phyloP scores from a whole-genome alignment of 1,284 basidiomycete species.

The Sporisorium graminicola region DNA sequence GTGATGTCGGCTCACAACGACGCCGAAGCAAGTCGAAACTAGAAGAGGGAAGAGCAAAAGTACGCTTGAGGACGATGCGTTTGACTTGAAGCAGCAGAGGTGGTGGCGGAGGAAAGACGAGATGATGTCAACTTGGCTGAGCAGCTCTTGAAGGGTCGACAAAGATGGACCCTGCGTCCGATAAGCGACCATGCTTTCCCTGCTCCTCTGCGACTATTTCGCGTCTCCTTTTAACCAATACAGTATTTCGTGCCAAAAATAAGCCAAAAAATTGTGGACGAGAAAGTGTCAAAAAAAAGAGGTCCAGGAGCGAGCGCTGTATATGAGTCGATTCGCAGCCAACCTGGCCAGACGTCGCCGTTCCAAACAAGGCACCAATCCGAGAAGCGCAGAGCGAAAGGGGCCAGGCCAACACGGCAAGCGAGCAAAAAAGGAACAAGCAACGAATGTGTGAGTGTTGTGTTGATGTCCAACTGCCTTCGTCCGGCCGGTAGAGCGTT shows the following conservation, averaged over 20 bases:
- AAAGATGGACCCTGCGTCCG: constrained; percentile 6
- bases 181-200: not conserved
- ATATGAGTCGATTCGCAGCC: not conserved
- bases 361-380: too few species aligned
- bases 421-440: too few species aligned
- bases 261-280: not conserved
- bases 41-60: not conserved
- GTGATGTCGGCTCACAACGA: constrained; percentile 33
- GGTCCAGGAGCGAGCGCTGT: not conserved
- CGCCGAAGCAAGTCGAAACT: constrained; percentile 9
- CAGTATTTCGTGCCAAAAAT: not conserved
- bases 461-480: not conserved
- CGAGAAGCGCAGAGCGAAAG: not conserved
- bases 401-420: not conserved
- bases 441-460: not conserved
- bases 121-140: not conserved
- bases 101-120: not conserved
- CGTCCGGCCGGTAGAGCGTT: constrained; percentile 17
- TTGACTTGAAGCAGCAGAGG: not conserved
- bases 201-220: not conserved
- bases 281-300: not conserved
- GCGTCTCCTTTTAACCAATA: too few species aligned
- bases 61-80: not conserved
- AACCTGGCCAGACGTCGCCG: too few species aligned
- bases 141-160: not conserved